These are phyloP conservation scores for Incumbomyces delicatus DNA, from an alignment of 2,329 filamentous ascomycete species.

Conservation along the genomic window DNA sequence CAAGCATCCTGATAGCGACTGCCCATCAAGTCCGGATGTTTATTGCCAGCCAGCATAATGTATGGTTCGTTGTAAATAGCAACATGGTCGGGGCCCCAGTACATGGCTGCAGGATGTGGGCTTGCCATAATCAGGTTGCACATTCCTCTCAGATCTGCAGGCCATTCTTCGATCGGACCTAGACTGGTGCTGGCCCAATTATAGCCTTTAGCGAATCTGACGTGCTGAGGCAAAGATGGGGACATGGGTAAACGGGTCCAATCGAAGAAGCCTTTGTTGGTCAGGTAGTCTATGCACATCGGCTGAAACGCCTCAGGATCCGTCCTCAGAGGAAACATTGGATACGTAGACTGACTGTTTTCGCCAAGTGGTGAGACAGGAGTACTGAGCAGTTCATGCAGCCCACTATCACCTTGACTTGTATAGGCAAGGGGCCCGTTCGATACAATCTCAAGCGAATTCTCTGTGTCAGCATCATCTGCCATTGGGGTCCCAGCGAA, in stretches of 20 bases:
- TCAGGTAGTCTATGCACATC: constrained; percentile 9
- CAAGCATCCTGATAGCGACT: constrained; percentile 58
- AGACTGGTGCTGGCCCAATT: constrained; percentile 66
- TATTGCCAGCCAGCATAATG: constrained; percentile 60
- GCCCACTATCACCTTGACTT: constrained; percentile 5
- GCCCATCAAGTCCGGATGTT: constrained; percentile 69
- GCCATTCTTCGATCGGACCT: constrained; percentile 67
- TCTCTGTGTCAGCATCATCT: background rate
- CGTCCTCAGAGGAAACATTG: constrained; percentile 24
- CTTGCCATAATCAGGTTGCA: constrained; percentile 74
- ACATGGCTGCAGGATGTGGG: constrained; percentile 65
- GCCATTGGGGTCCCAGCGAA: background rate
- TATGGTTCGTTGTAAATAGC: constrained; percentile 67
- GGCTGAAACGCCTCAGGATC: background rate
- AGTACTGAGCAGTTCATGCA: constrained; percentile 10
- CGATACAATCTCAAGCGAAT: background rate
- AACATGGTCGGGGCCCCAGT: constrained; percentile 64
- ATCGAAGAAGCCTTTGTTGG: constrained; percentile 56
- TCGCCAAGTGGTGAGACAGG: background rate
- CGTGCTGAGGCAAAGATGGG: constrained; percentile 56
- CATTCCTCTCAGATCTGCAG: constrained; percentile 62
- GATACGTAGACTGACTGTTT: constrained; percentile 30
- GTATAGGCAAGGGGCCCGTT: background rate
- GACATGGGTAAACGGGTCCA: constrained; percentile 65
- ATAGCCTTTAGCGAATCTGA: constrained; percentile 59